phyloP scores from a whole-genome alignment of 345 rosid species.

The Cardiospermum halicacabum region DNA sequence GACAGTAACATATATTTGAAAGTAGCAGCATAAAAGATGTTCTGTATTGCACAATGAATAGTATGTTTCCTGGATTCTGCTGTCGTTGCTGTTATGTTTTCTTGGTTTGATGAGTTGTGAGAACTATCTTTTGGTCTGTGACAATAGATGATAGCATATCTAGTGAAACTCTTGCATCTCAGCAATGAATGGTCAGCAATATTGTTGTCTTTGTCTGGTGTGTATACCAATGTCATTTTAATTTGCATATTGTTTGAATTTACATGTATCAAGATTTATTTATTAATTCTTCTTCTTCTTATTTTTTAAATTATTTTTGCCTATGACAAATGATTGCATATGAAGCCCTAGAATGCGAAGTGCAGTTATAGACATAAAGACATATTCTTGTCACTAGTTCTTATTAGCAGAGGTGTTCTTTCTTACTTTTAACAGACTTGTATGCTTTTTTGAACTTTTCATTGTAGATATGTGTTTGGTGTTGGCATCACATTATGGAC shows the following conservation, averaged over 20 bases:
- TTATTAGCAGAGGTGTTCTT: too few species aligned
- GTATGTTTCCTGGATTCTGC: too few species aligned
- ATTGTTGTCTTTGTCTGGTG: neutral
- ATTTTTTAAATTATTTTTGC: too few species aligned
- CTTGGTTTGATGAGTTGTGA: neutral
- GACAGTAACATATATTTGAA: too few species aligned
- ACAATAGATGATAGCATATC: neutral
- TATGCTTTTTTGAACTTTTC: neutral
- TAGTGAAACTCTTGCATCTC: neutral
- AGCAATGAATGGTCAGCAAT: neutral
- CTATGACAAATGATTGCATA: too few species aligned
- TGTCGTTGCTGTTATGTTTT: neutral
- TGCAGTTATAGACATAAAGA: neutral
- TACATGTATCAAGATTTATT: too few species aligned
- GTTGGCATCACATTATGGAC: slow-evolving; percentile 93
- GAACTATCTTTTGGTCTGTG: neutral
- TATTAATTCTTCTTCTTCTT: too few species aligned
- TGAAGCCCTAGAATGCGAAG: neutral
- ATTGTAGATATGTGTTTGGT: slow-evolving; percentile 88
- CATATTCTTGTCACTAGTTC: neutral
- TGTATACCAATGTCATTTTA: neutral
- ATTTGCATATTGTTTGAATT: too few species aligned
- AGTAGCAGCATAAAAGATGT: neutral
- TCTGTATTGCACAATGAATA: too few species aligned
- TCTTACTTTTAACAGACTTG: too few species aligned